Conservation (phyloP, 208 protist genomes). For the Trypanosoma mega region DNA sequence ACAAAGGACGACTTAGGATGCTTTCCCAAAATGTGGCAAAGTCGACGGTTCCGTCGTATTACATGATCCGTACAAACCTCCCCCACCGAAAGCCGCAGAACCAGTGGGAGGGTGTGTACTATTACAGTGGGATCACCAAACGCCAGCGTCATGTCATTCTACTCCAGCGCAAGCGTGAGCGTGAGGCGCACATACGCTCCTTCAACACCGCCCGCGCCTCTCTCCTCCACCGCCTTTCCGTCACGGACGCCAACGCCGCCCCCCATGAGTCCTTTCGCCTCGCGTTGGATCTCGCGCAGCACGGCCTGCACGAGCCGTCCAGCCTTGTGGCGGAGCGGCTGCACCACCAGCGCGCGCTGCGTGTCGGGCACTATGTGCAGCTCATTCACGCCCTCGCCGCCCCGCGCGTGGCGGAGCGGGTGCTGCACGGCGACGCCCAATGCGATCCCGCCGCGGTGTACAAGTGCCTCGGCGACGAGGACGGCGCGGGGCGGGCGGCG, state of each 20-base stretch:
- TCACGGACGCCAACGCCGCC: background rate
- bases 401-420: conserved; percentile 36
- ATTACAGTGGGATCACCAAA: conserved; percentile 81
- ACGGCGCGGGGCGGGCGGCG: conserved; percentile 70
- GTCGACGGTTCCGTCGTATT: conserved; percentile 87
- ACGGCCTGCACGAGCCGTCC: conserved; percentile 62
- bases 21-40: conserved; percentile 86
- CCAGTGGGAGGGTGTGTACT: conserved; percentile 88
- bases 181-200: conserved; percentile 29
- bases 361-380: conserved; percentile 45
- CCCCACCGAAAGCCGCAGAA: conserved; percentile 81
- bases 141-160: conserved; percentile 74
- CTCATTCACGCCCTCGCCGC: conserved; percentile 53
- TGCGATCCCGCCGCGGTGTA: conserved; percentile 75
- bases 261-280: conserved; percentile 27
- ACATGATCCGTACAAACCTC: conserved; percentile 88
- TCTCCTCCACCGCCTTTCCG: conserved; percentile 22
- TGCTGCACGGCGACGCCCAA: conserved; percentile 66
- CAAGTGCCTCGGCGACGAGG: conserved; percentile 72
- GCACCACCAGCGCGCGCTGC: conserved; percentile 42
- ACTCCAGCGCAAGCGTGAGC: conserved; percentile 73
- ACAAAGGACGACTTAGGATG: conserved; percentile 23
- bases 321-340: conserved; percentile 47
- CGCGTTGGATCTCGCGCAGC: conserved; percentile 41
- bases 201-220: conserved; percentile 30